Evolutionary conservation across 179 eudicot genomes (phyloP).

Genomic region (Silene noctiflora): DNA sequence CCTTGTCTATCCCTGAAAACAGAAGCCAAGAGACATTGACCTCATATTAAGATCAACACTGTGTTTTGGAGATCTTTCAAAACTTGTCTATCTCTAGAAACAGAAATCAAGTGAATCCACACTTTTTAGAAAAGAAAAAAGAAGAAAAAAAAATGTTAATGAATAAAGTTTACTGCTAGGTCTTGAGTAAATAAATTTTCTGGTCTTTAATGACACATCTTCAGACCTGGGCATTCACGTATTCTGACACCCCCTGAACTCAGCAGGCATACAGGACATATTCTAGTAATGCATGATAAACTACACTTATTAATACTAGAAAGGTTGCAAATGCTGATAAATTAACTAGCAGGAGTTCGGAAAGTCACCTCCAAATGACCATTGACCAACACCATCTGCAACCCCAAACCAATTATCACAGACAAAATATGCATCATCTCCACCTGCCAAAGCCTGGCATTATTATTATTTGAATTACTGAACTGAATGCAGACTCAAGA

Average conservation of each 20-base stretch:
- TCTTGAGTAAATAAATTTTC: no score
- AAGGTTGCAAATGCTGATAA: background rate
- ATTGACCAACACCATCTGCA: constrained; percentile 78
- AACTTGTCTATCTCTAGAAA: constrained; percentile 42
- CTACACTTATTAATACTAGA: background rate
- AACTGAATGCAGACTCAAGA: constrained; percentile 25
- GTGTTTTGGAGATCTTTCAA: background rate
- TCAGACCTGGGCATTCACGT: background rate
- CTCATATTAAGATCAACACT: background rate
- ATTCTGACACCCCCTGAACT: background rate
- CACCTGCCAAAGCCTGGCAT: constrained; percentile 97
- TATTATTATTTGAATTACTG: constrained; percentile 64
- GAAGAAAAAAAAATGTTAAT: no score
- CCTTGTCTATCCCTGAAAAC: constrained; percentile 55
- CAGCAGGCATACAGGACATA: background rate
- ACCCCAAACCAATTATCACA: constrained; percentile 70
- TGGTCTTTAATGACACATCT: background rate
- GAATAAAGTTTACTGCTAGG: no score
- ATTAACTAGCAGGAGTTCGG: constrained; percentile 9
- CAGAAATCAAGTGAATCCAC: background rate
- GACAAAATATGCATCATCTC: constrained; percentile 70
- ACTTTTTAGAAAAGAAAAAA: background rate
- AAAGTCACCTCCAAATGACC: constrained; percentile 71
- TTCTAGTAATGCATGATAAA: background rate
- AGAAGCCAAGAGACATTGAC: constrained; percentile 5